These are phyloP conservation scores for Colletotrichum musae DNA, from an alignment of 2,329 filamentous ascomycete species.

Conservation along the genomic window DNA sequence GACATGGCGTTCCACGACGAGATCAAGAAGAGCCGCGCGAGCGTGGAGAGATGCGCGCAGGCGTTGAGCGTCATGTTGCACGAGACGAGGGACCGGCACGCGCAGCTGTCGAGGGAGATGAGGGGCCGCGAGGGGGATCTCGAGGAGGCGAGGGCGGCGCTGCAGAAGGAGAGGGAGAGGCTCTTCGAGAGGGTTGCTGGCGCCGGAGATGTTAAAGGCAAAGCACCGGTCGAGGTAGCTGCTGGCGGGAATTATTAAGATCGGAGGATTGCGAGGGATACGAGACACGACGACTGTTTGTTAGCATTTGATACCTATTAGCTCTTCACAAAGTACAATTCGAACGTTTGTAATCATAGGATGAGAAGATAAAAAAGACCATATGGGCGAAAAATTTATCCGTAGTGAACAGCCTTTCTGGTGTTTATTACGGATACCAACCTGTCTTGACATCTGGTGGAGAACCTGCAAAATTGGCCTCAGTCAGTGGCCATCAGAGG, in stretches of 20 bases:
- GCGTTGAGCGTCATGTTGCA: conserved; percentile 51
- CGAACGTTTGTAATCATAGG: no score
- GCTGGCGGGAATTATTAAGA: background rate
- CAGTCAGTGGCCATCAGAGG: no score
- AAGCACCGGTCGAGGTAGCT: background rate
- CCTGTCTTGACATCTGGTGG: no score
- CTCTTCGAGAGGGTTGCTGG: conserved; percentile 54
- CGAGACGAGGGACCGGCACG: conserved; percentile 50
- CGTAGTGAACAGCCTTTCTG: no score
- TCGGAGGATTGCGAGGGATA: background rate
- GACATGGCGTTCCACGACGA: conserved; percentile 67
- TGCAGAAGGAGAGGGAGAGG: conserved; percentile 61
- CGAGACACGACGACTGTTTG: background rate
- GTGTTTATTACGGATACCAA: no score
- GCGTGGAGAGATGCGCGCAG: conserved; percentile 53
- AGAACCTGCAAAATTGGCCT: no score
- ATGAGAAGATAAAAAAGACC: no score
- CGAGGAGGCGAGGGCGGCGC: conserved; percentile 51
- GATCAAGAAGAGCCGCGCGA: conserved; percentile 59
- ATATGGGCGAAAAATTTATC: no score
- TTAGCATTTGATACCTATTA: conserved; percentile 23
- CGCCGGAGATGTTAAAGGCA: background rate
- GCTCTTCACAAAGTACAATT: background rate
- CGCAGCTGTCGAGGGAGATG: conserved; percentile 51
- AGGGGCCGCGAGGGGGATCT: conserved; percentile 47